phyloP scores from a whole-genome alignment of 2,329 filamentous ascomycete genomes.

The Magnaporthiopsis poae region DNA sequence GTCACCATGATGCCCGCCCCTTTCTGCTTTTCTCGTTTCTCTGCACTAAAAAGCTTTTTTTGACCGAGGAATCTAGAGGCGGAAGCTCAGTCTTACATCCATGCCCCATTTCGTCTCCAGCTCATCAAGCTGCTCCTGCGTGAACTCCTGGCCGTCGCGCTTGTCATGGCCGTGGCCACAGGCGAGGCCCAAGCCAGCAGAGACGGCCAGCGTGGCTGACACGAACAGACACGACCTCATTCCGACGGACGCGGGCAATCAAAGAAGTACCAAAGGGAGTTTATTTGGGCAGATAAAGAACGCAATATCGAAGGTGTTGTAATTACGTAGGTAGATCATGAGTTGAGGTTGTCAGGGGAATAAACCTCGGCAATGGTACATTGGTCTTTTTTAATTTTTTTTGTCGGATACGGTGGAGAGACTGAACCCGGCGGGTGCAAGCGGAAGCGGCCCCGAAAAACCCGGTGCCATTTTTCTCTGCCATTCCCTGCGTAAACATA shows the following conservation, averaged over 20 bases:
- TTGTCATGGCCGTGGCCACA: conserved; percentile 12
- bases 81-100: conserved; percentile 33
- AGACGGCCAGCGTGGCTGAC: not conserved
- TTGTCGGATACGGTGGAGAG: too few species aligned
- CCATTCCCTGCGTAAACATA: not conserved
- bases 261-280: not conserved
- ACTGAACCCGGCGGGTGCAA: not conserved
- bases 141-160: conserved; percentile 30
- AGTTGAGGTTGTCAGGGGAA: not conserved
- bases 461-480: not conserved
- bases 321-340: not conserved
- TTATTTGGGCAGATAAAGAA: not conserved
- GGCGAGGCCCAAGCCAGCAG: too few species aligned
- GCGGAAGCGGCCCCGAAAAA: not conserved
- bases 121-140: conserved; percentile 40
- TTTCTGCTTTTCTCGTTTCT: not conserved
- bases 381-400: too few species aligned
- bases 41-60: not conserved
- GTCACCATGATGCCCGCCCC: not conserved
- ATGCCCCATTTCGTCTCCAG: conserved; percentile 48
- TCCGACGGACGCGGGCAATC: not conserved
- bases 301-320: not conserved
- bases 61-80: not conserved
- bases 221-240: not conserved
- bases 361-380: too few species aligned